phyloP scores from a whole-genome alignment of 306 rosid genomes.

The Erythrophleum fordii region DNA sequence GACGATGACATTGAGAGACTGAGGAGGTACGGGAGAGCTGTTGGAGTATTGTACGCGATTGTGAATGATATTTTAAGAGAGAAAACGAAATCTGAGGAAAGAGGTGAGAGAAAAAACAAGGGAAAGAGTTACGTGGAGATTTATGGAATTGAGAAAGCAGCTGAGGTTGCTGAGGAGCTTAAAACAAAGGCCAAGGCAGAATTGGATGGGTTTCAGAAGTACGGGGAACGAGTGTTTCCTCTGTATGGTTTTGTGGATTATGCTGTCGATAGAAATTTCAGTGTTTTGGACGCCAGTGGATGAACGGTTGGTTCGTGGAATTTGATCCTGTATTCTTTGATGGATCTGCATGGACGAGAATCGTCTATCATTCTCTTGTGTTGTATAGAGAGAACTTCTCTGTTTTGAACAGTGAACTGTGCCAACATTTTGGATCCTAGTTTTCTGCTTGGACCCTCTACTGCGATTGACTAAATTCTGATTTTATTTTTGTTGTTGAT shows the following conservation, averaged over 20 bases:
- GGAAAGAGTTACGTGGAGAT: conserved; percentile 74
- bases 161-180: conserved; percentile 78
- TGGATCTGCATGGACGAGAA: conserved; percentile 21
- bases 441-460: not conserved
- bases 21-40: conserved; percentile 88
- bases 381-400: conserved; percentile 33
- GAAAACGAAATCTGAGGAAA: conserved; percentile 38
- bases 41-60: conserved; percentile 78
- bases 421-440: not conserved
- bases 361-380: not conserved
- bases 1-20: conserved; percentile 77
- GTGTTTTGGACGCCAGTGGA: conserved; percentile 49
- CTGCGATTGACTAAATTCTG: not conserved
- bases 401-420: conserved; percentile 36
- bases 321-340: not conserved
- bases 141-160: conserved; percentile 82
- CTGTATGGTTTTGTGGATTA: conserved; percentile 93
- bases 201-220: conserved; percentile 81
- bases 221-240: conserved; percentile 73
- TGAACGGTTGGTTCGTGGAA: conserved; percentile 36
- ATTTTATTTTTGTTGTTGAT: not conserved
- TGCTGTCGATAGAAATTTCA: conserved; percentile 85
- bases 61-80: conserved; percentile 77
- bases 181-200: conserved; percentile 73
- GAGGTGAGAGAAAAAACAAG: conserved; percentile 39